Base-by-base conservation (phyloP, 2,329 filamentous ascomycete species). In the Neurospora sp. region DNA sequence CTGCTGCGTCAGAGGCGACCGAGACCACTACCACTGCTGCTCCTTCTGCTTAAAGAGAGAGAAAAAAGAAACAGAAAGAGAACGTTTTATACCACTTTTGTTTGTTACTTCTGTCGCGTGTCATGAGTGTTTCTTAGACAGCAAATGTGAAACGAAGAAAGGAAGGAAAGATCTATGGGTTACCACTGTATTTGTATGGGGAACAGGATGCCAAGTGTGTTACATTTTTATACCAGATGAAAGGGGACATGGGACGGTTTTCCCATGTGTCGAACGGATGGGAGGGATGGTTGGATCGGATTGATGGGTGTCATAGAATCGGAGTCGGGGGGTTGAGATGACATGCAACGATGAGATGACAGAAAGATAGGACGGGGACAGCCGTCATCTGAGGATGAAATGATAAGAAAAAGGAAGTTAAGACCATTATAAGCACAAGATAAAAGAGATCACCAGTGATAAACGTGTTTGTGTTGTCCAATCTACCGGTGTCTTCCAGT, bases 1-100 rank as follows among this genome's bases (percentile, higher is more conserved):
- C 52, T 62, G 52, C 43, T 52, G 46, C 11, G 19, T 28, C 46
- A 52, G 46, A 52, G 46, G 46, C 19, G 19, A 11, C 52, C 19
- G 39, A 71, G 43, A 38, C 73, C 17, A 74, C 73, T 15, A 74
- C 74, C 9, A 73, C 72, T 38, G 74, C 74, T 36, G 19, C 8
- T 40, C 70, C 62, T 39, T 68, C 52, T 15, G 19, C 36, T 19
- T 40, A 67, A 36, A 36, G 43, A 52, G 3, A 23, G 6, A 15
- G 7, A 23, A 13, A 52, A 38, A 39, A 10, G 4, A 38, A 19
- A 17, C 3, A 33, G 19, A 15, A 28, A 62, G 19, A 28, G 28
- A 4, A 33, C 8, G 15, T 36, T 62, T n/a, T 62, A 62, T 62
- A 62, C 52, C 52, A 62, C 13, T 62, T 33, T 10, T 62, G 46